Evolutionary conservation across 768 basidiomycete species (phyloP), one percentile per base, ranked within the genome.

Genomic region (Tephrocybe sp.): DNA sequence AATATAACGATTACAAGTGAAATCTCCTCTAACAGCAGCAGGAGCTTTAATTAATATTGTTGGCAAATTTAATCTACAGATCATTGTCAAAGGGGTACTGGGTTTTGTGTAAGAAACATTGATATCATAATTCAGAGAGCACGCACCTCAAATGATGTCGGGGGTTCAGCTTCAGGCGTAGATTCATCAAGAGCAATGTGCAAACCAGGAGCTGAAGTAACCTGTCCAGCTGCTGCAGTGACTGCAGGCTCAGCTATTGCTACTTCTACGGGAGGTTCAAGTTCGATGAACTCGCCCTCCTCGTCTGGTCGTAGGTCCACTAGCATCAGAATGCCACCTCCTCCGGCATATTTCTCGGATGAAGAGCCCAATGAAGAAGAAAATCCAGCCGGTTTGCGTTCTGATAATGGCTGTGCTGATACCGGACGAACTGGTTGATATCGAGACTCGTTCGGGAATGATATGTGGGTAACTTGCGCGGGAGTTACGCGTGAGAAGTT

Each of bases 401-500:
- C 73, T 14, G 67, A 56, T 30, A 63, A 48, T 14, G 72, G 59
- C 46, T 72, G 72, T 46, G 79, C 72, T 20, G 86, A 82, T 39
- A 96, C 82, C 0, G 89, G 79, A 32, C 96, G 83, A 13, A 98
- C 89, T 19, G 97, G 97, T 56, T 89, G 85, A 68, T 92, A 99
- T 43, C 93, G 84, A 23, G 83, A 77, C 32, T 86, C 83, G 10
- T 73, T 54, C 0, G 92, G 84, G 80, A 98, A 96, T 41, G 82
- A 78, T 62, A 98, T 81, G 68, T 88, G 82, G n/a, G 81, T 72
- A 22, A 96, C 72, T 65, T 99, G 97, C 0, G 86, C 83, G 16
- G 95, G 91, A 2, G 89, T 92, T 17, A 98, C 95, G 43, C 97
- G 86, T 16, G 92, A 89, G 64, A 98, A 87, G 73, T 99, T 99